phyloP scores from a whole-genome alignment of 2,329 filamentous ascomycete species.

The Grosmannia huntii region DNA sequence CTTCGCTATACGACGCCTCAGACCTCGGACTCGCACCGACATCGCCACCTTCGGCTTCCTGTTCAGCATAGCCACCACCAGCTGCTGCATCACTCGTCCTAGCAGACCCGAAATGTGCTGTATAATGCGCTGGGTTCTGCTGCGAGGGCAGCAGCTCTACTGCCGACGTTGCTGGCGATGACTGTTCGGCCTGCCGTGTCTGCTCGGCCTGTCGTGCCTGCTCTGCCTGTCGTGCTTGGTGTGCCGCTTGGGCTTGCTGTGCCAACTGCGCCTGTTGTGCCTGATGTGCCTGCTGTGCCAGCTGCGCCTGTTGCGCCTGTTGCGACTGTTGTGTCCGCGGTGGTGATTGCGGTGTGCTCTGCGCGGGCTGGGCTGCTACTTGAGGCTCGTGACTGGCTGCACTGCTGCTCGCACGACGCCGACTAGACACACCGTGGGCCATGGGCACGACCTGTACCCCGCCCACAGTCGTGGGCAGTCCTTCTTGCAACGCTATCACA shows the following conservation, averaged over 20 bases:
- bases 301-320: neutral
- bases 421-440: conserved; percentile 55
- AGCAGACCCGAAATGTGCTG: too few relatives aligned
- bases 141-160: neutral
- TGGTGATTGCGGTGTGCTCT: conserved; percentile 6
- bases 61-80: neutral
- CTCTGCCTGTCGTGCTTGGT: conserved; percentile 22
- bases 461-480: conserved; percentile 77
- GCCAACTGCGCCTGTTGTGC: conserved; percentile 20
- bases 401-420: conserved; percentile 28
- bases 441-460: conserved; percentile 94
- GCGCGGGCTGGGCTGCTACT: conserved; percentile 12
- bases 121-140: neutral
- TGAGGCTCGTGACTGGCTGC: conserved; percentile 19
- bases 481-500: conserved; percentile 72
- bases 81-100: too few relatives aligned
- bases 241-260: conserved; percentile 21
- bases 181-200: neutral
- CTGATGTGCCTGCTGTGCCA: neutral
- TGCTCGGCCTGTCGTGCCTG: conserved; percentile 14
- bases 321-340: conserved; percentile 1
- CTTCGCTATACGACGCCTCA: conserved; percentile 53
- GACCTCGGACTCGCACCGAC: conserved; percentile 26
- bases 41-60: neutral
- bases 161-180: neutral